Percentiles rank a stretch among this genome's conserved stretches.
Conservation (phyloP, 352 stramenopile genomes). For the Aphanomyces invadans region DNA sequence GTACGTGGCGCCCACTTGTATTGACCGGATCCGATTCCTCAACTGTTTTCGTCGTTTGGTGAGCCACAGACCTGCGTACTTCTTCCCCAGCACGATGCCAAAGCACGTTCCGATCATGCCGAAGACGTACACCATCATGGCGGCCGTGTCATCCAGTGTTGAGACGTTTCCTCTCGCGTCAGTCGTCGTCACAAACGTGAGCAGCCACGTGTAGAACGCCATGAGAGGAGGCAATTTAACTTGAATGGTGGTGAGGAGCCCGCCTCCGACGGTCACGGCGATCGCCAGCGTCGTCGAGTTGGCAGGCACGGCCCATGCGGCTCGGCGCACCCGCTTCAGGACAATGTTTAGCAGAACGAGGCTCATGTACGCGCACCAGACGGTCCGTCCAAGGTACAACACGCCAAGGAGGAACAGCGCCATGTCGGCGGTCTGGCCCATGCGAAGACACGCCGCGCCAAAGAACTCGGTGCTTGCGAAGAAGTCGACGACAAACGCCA, state of each 20-base stretch:
- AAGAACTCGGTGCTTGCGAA: conserved; percentile 3
- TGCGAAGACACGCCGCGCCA: conserved; percentile 3
- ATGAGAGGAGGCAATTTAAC: neutral
- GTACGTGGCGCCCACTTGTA: neutral
- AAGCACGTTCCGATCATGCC: neutral
- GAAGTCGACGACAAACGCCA: conserved; percentile 14
- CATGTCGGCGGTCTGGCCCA: conserved; percentile 10
- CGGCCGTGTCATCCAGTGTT: neutral
- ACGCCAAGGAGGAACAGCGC: neutral
- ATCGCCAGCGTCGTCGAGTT: neutral
- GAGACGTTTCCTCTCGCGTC: neutral
- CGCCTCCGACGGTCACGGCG: neutral
- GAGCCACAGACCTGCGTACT: neutral
- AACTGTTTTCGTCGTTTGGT: neutral
- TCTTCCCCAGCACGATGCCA: neutral
- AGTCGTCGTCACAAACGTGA: neutral
- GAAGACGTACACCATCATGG: neutral
- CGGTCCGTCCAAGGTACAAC: conserved; percentile 6
- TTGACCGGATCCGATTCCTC: neutral
- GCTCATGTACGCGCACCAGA: conserved; percentile 17
- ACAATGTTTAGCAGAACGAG: neutral
- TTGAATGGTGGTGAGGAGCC: neutral
- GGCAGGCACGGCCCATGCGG: neutral
- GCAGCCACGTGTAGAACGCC: neutral
- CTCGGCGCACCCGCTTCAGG: neutral